phyloP scores from a whole-genome alignment of 192 early-diverging fungal species.

The Backusella parvicylindrica region DNA sequence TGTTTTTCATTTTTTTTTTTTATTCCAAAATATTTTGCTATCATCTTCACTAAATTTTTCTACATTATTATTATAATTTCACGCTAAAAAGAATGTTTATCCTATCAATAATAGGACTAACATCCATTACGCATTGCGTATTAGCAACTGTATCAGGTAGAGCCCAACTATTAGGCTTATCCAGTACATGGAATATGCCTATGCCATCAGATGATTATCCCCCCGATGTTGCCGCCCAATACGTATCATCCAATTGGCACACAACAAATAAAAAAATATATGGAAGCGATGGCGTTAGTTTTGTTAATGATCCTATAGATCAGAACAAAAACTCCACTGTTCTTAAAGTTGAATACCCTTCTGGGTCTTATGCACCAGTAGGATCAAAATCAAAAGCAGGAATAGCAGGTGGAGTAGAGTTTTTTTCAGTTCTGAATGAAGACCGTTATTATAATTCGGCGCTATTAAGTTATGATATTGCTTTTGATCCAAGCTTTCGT shows the following conservation, averaged over 20 bases:
- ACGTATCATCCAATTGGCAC: constrained; percentile 6
- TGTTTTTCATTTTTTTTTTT: neutral
- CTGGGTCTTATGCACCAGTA: constrained; percentile 8
- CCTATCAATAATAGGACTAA: neutral
- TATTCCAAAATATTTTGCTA: no score
- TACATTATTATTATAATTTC: neutral
- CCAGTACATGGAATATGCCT: constrained; percentile 1
- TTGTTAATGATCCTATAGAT: constrained; percentile 1
- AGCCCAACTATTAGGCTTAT: neutral
- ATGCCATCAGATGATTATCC: neutral
- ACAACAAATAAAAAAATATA: neutral
- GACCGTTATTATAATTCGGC: constrained; percentile 31
- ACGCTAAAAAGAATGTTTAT: neutral
- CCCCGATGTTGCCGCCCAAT: neutral
- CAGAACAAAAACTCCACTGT: neutral
- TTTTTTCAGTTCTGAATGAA: constrained; percentile 39
- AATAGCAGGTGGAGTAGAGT: constrained; percentile 35
- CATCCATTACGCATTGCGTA: neutral
- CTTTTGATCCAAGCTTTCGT: constrained; percentile 38
- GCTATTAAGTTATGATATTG: constrained; percentile 43
- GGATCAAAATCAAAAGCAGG: constrained; percentile 3
- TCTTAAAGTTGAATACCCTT: neutral
- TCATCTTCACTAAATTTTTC: no score
- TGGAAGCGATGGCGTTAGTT: neutral
- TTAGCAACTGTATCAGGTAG: neutral